phyloP scores from a whole-genome alignment of 2,329 filamentous ascomycete genomes.

The Trichoderma arundinaceum region DNA sequence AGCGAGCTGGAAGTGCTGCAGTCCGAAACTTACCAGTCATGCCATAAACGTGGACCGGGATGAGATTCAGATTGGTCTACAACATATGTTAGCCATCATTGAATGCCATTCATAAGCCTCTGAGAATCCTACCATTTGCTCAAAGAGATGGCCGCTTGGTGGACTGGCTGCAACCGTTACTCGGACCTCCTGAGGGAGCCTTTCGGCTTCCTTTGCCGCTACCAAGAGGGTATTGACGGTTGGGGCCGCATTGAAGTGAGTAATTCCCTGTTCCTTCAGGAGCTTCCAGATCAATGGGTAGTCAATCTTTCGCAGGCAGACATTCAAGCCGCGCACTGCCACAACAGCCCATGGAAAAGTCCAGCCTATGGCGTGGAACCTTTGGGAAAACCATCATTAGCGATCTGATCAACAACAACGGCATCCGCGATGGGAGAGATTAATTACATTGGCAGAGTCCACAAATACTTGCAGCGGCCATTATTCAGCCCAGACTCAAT shows the following conservation, averaged over 20 bases:
- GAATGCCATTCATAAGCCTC: neutral
- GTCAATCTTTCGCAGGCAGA: conserved; percentile 93
- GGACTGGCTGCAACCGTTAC: conserved; percentile 94
- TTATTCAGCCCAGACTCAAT: conserved; percentile 85
- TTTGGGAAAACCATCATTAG: conserved; percentile 35
- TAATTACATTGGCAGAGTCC: conserved; percentile 84
- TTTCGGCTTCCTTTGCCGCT: conserved; percentile 74
- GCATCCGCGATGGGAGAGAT: conserved; percentile 32
- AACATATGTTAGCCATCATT: neutral
- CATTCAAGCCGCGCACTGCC: conserved; percentile 90
- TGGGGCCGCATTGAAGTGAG: conserved; percentile 93
- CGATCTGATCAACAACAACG: too few species aligned
- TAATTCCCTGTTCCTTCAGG: conserved; percentile 83
- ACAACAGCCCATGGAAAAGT: conserved; percentile 94
- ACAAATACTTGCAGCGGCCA: conserved; percentile 80
- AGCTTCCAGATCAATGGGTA: conserved; percentile 92
- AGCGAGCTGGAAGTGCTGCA: neutral
- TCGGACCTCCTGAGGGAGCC: conserved; percentile 71
- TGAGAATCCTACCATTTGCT: conserved; percentile 74
- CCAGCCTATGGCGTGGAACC: conserved; percentile 76
- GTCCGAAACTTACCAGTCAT: conserved; percentile 54
- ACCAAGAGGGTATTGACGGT: conserved; percentile 96
- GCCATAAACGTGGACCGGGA: conserved; percentile 93
- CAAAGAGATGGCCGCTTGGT: conserved; percentile 86
- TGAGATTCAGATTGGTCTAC: conserved; percentile 71